Evolutionary conservation across 1,284 basidiomycete species (phyloP).

Genomic region (Microbotryomycetes sp.): DNA sequence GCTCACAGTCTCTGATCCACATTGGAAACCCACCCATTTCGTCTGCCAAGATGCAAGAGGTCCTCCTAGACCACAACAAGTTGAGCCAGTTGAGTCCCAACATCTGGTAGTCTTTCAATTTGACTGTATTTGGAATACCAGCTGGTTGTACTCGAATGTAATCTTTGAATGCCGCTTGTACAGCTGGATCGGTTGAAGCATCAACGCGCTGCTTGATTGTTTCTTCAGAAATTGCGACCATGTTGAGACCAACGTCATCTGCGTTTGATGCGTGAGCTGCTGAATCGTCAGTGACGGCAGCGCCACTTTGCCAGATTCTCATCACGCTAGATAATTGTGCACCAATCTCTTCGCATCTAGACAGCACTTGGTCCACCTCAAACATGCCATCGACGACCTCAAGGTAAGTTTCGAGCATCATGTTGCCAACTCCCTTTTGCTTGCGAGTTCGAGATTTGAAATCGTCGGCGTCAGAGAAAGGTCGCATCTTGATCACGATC

Average conservation of each 20-base stretch:
- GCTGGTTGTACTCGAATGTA: slow-evolving; percentile 69
- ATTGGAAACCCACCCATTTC: slow-evolving; percentile 72
- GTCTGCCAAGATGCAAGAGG: slow-evolving; percentile 94
- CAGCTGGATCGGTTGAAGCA: slow-evolving; percentile 20
- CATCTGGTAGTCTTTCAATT: slow-evolving; percentile 92
- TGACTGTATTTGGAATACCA: slow-evolving; percentile 60
- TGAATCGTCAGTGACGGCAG: slow-evolving; percentile 33
- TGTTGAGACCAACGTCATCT: slow-evolving; percentile 33
- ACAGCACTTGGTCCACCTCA: slow-evolving; percentile 81
- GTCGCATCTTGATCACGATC: slow-evolving; percentile 70
- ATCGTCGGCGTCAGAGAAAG: slow-evolving; percentile 72
- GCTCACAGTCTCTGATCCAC: neutral
- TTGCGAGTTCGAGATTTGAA: slow-evolving; percentile 71
- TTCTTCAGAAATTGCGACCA: slow-evolving; percentile 48
- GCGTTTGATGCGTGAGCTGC: slow-evolving; percentile 13
- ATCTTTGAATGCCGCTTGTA: slow-evolving; percentile 42
- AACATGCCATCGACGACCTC: slow-evolving; percentile 85
- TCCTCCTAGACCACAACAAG: slow-evolving; percentile 68
- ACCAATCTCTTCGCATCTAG: slow-evolving; percentile 81
- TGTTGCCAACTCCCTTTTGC: slow-evolving; percentile 84
- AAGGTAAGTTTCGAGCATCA: slow-evolving; percentile 83
- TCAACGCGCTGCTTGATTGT: slow-evolving; percentile 27
- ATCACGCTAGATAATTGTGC: slow-evolving; percentile 56
- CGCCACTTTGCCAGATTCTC: slow-evolving; percentile 62
- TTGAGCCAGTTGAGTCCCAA: slow-evolving; percentile 97